A percentile compares a stretch with the other conserved stretches of the same genome.
Conservation (phyloP, 1,284 basidiomycete species). For the Paramarasmius palmivorus region DNA sequence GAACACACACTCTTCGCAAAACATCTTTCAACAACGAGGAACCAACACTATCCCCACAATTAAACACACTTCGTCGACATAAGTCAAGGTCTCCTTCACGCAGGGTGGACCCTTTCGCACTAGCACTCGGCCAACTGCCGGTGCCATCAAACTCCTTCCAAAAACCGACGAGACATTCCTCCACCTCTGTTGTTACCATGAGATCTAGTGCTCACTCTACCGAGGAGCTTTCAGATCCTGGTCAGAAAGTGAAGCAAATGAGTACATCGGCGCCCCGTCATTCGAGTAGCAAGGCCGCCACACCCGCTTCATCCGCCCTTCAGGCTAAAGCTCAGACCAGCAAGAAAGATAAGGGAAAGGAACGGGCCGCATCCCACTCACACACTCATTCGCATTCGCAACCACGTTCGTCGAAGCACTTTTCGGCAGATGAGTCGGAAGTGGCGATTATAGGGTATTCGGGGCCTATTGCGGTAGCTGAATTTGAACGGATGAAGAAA, state of each 20-base stretch:
- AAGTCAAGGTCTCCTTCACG: slow-evolving; percentile 2
- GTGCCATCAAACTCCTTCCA: background rate
- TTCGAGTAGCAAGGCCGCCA: background rate
- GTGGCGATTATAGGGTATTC: slow-evolving; percentile 21
- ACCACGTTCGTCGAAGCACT: slow-evolving; percentile 10
- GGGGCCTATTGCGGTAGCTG: slow-evolving; percentile 39
- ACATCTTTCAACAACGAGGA: no score
- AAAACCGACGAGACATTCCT: background rate
- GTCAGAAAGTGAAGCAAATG: background rate
- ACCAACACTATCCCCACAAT: no score
- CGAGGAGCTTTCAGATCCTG: slow-evolving; percentile 7
- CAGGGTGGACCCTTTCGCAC: background rate
- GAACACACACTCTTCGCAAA: no score
- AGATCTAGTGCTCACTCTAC: background rate
- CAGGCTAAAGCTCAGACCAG: background rate
- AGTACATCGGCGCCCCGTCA: background rate
- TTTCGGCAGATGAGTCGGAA: slow-evolving; percentile 7
- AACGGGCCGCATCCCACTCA: slow-evolving; percentile 6
- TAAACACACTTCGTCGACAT: background rate
- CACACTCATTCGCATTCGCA: background rate
- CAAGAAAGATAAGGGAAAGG: slow-evolving; percentile 21
- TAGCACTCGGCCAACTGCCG: background rate
- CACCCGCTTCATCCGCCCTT: background rate
- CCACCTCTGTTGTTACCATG: background rate
- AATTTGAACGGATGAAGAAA: slow-evolving; percentile 49